These are phyloP conservation scores for Rhizopogon rudus DNA, from an alignment of 768 basidiomycete genomes.

Conservation along the genomic window DNA sequence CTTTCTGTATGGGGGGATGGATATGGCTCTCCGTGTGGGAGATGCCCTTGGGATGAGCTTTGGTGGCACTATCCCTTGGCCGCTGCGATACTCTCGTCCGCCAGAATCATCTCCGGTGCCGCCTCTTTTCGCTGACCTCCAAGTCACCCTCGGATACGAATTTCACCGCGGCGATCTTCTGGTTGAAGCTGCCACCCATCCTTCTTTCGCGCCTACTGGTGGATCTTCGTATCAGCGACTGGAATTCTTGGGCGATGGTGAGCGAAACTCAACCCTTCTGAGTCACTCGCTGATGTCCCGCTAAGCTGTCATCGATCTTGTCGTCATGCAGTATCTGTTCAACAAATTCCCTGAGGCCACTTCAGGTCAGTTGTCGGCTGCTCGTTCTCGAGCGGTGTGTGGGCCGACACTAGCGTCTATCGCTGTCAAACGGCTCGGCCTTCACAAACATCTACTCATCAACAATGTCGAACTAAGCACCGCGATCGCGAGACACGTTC, in stretches of 20 bases:
- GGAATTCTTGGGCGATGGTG: constrained; percentile 89
- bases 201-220: constrained; percentile 55
- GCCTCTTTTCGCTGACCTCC: constrained; percentile 47
- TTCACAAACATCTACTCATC: constrained; percentile 69
- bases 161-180: constrained; percentile 63
- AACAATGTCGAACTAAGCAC: constrained; percentile 64
- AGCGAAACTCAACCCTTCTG: constrained; percentile 18
- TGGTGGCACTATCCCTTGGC: constrained; percentile 70
- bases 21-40: constrained; percentile 62
- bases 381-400: constrained; percentile 69
- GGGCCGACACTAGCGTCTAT: constrained; percentile 67
- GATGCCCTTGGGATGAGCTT: constrained; percentile 63
- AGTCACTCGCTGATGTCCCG: constrained; percentile 6
- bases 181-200: constrained; percentile 81
- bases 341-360: constrained; percentile 64
- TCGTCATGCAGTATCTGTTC: constrained; percentile 68
- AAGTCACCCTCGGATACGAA: constrained; percentile 63
- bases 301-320: constrained; percentile 66
- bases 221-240: constrained; percentile 76
- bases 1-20: constrained; percentile 68
- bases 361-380: constrained; percentile 71
- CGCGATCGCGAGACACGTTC: constrained; percentile 58
- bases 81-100: constrained; percentile 42
- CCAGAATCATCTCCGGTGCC: constrained; percentile 32
- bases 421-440: constrained; percentile 54